Evolutionary conservation across 257 asterid species (phyloP).

Genomic region (Eucommia ulmoides): DNA sequence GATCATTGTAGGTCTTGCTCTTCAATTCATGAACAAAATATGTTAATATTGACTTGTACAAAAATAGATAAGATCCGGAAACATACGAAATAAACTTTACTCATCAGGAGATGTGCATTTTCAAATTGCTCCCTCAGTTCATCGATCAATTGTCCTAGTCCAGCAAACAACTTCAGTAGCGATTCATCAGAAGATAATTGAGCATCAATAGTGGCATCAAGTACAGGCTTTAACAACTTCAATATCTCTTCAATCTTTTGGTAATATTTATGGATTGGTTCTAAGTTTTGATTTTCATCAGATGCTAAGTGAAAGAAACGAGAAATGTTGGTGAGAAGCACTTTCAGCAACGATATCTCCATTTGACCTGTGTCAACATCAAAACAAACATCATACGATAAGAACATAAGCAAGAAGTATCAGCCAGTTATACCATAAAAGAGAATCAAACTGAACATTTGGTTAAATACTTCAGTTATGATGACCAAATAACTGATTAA

Average conservation of each 20-base stretch:
- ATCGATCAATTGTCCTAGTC: constrained; percentile 15
- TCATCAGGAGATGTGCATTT: constrained; percentile 15
- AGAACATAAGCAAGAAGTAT: too few species aligned
- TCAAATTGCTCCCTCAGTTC: constrained; percentile 23
- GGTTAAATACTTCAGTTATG: too few species aligned
- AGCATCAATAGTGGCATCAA: constrained; percentile 16
- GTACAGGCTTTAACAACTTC: constrained; percentile 20
- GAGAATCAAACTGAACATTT: too few species aligned
- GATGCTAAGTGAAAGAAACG: constrained; percentile 16
- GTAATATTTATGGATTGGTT: constrained; percentile 16
- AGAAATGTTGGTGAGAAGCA: constrained; percentile 17
- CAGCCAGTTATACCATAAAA: too few species aligned
- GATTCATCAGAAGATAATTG: constrained; percentile 19
- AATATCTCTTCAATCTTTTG: constrained; percentile 18
- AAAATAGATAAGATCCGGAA: constrained; percentile 1
- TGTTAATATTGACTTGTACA: too few species aligned
- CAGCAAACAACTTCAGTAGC: constrained; percentile 16
- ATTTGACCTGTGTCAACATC: constrained; percentile 18
- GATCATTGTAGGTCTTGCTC: too few species aligned
- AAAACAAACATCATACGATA: too few species aligned
- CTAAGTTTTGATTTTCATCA: constrained; percentile 10
- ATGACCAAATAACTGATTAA: too few species aligned
- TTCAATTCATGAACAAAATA: too few species aligned
- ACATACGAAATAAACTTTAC: constrained; percentile 28
- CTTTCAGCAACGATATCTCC: constrained; percentile 23